A percentile compares a stretch with the other conserved stretches of the same genome.
phyloP scores from a whole-genome alignment of 106 monocot species.

The Apostasia shenzhenica region DNA sequence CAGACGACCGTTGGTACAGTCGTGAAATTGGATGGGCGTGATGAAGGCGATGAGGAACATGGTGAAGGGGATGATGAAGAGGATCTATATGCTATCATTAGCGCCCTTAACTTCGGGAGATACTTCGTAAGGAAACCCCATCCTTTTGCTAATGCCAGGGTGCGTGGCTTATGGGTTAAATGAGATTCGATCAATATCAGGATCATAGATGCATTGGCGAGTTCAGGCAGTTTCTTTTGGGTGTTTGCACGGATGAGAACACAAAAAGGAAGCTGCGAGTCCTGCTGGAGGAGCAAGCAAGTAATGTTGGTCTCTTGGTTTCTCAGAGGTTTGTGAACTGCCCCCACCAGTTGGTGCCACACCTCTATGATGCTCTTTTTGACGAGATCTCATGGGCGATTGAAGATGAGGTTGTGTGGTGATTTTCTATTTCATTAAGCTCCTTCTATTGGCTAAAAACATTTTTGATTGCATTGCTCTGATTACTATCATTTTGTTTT shows the following conservation, averaged over 20 bases:
- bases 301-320: conserved; percentile 50
- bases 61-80: conserved; percentile 33
- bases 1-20: conserved; percentile 94
- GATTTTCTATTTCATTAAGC: conserved; percentile 2
- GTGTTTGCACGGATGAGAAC: conserved; percentile 30
- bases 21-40: conserved; percentile 44
- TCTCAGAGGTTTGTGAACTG: conserved; percentile 75
- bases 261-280: conserved; percentile 36
- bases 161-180: background rate
- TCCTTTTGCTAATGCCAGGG: background rate
- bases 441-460: background rate
- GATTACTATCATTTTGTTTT: background rate
- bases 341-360: conserved; percentile 58
- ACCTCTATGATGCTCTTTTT: conserved; percentile 64
- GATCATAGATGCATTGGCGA: conserved; percentile 51
- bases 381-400: conserved; percentile 93
- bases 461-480: background rate
- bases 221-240: conserved; percentile 51
- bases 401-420: conserved; percentile 80
- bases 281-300: conserved; percentile 34
- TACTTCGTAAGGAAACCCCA: conserved; percentile 43
- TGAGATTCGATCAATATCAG: conserved; percentile 15
- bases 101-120: conserved; percentile 70
- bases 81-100: conserved; percentile 58
- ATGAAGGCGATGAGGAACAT: conserved; percentile 10